Evolutionary conservation across 2,329 filamentous ascomycete species (phyloP).

Genomic region (Apiospora pterosperma): DNA sequence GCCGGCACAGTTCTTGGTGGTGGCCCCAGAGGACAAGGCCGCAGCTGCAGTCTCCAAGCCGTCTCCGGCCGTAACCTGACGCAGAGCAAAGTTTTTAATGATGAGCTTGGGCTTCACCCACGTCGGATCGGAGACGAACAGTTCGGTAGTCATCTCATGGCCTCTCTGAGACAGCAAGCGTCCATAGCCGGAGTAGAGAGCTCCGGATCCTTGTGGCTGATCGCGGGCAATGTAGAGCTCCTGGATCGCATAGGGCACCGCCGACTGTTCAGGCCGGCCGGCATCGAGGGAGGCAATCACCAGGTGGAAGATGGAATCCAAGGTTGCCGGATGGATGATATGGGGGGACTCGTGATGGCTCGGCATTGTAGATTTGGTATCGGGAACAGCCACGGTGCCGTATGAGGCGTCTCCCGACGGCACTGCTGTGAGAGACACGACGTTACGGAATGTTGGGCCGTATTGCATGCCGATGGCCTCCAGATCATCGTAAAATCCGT

Average conservation of each 20-base stretch:
- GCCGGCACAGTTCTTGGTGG: too few species aligned
- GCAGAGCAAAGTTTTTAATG: too few species aligned
- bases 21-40: too few species aligned
- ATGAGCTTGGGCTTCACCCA: too few species aligned
- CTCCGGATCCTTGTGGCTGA: neutral
- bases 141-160: too few species aligned
- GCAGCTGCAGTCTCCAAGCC: too few species aligned
- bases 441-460: constrained; percentile 14
- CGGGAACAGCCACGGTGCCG: constrained; percentile 8
- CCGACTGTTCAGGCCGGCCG: neutral
- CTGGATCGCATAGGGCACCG: neutral
- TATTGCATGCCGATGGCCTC: constrained; percentile 12
- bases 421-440: too few species aligned
- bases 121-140: too few species aligned
- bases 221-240: neutral
- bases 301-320: constrained; percentile 15
- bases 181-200: too few species aligned
- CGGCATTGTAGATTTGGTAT: constrained; percentile 10
- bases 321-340: constrained; percentile 15
- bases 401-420: constrained; percentile 7
- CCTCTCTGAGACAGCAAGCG: too few species aligned
- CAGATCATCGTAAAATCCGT: constrained; percentile 11
- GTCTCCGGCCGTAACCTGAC: too few species aligned
- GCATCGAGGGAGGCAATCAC: neutral
- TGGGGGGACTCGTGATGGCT: constrained; percentile 13